Conservation (phyloP, 306 rosid genomes). For the Mimosa pudica region DNA sequence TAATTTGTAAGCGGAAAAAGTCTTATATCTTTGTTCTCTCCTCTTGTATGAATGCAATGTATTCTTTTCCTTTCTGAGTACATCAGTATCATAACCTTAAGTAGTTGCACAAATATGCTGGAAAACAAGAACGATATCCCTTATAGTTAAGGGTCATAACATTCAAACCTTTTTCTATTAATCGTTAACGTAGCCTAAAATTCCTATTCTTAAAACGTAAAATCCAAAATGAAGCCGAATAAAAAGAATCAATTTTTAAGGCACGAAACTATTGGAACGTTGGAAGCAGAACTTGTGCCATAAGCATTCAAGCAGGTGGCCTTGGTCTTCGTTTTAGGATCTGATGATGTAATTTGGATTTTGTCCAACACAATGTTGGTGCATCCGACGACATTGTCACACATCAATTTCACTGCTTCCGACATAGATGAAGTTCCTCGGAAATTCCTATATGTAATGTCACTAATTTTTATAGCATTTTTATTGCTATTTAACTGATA, state of each 20-base stretch:
- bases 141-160: background rate
- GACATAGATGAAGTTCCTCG: conserved; percentile 41
- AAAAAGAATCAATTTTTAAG: background rate
- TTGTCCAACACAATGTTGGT: conserved; percentile 24
- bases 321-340: background rate
- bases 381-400: conserved; percentile 34
- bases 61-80: background rate
- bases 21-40: background rate
- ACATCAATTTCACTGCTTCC: conserved; percentile 35
- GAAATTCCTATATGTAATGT: conserved; percentile 41
- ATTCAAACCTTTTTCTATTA: background rate
- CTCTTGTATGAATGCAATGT: no score
- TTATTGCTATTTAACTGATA: rapidly evolving
- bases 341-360: conserved; percentile 21
- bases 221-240: background rate
- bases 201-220: background rate
- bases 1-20: no score
- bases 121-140: background rate
- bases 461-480: conserved; percentile 38
- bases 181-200: background rate
- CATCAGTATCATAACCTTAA: background rate
- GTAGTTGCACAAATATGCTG: background rate
- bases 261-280: conserved; percentile 40
- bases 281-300: conserved; percentile 7
- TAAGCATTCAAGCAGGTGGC: conserved; percentile 37